phyloP scores from a whole-genome alignment of 148 eudicot genomes.

The Fallopia convolvulus region DNA sequence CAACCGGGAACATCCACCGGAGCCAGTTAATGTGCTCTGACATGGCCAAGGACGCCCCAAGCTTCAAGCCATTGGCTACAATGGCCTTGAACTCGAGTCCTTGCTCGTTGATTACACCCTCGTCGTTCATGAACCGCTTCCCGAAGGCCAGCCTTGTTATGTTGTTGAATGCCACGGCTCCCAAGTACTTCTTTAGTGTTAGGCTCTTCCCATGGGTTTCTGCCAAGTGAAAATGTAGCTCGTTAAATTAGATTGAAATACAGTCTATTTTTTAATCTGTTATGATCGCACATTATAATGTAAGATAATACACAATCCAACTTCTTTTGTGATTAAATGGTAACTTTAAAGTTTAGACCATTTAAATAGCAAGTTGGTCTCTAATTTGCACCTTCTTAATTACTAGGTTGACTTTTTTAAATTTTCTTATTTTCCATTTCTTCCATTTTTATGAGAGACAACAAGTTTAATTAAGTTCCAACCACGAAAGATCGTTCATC shows the following conservation, averaged over 20 bases:
- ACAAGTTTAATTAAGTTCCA: not conserved
- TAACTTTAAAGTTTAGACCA: not conserved
- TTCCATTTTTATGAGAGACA: not conserved
- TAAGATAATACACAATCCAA: too few species aligned
- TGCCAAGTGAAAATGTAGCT: constrained; percentile 8
- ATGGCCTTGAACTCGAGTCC: constrained; percentile 74
- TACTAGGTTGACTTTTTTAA: not conserved
- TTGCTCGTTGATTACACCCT: constrained; percentile 57
- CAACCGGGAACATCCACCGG: constrained; percentile 54
- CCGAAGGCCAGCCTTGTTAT: constrained; percentile 39
- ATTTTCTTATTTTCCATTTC: not conserved
- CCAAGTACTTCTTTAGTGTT: constrained; percentile 24
- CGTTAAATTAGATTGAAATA: not conserved
- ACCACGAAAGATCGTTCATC: not conserved
- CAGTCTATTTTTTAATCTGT: too few species aligned
- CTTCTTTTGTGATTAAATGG: not conserved
- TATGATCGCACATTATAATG: too few species aligned
- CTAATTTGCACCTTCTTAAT: not conserved
- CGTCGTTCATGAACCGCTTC: constrained; percentile 41
- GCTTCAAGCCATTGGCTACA: constrained; percentile 35
- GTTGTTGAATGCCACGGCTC: constrained; percentile 32
- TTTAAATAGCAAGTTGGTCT: not conserved
- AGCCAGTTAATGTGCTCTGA: constrained; percentile 72
- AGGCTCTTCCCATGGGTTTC: constrained; percentile 29
- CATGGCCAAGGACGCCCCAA: constrained; percentile 40